These are phyloP conservation scores for Candida broadrunensis DNA, from an alignment of 805 yeast species.

Conservation along the genomic window DNA sequence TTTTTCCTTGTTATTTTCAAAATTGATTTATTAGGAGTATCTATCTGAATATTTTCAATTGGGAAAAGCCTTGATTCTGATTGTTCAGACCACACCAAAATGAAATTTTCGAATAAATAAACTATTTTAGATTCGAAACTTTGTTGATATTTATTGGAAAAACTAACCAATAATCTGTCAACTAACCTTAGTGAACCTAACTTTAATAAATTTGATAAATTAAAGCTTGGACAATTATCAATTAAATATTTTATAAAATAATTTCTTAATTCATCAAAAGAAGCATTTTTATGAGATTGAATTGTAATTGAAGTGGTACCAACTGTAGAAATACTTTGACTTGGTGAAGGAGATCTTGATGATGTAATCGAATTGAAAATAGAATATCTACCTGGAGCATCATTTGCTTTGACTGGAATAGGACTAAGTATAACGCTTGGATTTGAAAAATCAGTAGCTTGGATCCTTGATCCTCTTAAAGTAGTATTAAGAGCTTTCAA, in stretches of 20 bases:
- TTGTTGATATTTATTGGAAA: conserved; percentile 4
- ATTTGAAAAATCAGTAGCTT: not conserved
- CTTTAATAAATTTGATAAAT: conserved; percentile 21
- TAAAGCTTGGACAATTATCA: conserved; percentile 17
- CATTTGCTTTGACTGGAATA: not conserved
- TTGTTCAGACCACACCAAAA: conserved; percentile 20
- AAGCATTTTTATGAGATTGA: conserved; percentile 11
- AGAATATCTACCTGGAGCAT: conserved; percentile 1
- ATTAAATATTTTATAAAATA: conserved; percentile 26
- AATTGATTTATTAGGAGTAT: conserved; percentile 21
- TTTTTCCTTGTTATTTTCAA: conserved; percentile 18
- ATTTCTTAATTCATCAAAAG: conserved; percentile 27
- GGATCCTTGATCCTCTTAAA: conserved; percentile 1
- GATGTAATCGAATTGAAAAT: conserved; percentile 5
- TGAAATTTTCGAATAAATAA: conserved; percentile 32
- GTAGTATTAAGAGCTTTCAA: not conserved
- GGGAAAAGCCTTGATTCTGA: conserved; percentile 1
- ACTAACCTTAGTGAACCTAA: conserved; percentile 36
- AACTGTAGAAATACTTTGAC: conserved; percentile 14
- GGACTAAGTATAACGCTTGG: not conserved
- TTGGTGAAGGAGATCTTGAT: conserved; percentile 18
- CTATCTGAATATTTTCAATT: conserved; percentile 1
- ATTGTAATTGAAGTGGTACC: conserved; percentile 16
- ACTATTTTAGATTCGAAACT: conserved; percentile 12
- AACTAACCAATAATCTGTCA: conserved; percentile 27